These are phyloP conservation scores for Thielaviopsis euricoi DNA, from an alignment of 2,329 filamentous ascomycete genomes.

Conservation along the genomic window DNA sequence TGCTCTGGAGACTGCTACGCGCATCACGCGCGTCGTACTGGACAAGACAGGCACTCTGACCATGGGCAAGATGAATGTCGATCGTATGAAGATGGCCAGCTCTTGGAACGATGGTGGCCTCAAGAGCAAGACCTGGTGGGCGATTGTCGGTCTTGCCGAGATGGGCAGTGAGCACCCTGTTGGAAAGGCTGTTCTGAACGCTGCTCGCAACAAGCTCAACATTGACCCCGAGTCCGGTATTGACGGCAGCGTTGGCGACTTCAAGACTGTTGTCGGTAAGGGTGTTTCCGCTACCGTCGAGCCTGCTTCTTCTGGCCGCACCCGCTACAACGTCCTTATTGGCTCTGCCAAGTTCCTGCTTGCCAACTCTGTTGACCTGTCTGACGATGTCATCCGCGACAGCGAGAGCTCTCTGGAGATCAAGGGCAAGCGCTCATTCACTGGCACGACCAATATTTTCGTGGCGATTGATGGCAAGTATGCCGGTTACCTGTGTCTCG, in stretches of 20 bases:
- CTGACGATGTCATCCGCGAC: slow-evolving; percentile 44
- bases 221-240: slow-evolving; percentile 56
- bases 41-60: slow-evolving; percentile 96
- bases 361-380: slow-evolving; percentile 51
- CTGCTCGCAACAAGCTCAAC: slow-evolving; percentile 60
- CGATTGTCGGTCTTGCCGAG: slow-evolving; percentile 86
- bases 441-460: slow-evolving; percentile 81
- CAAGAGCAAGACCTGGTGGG: slow-evolving; percentile 75
- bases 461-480: slow-evolving; percentile 72
- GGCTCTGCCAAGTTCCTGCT: slow-evolving; percentile 68
- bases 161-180: slow-evolving; percentile 93
- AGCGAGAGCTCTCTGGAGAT: slow-evolving; percentile 31
- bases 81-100: slow-evolving; percentile 47
- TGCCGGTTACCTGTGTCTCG: slow-evolving; percentile 65
- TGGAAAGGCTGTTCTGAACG: slow-evolving; percentile 66
- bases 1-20: slow-evolving; percentile 77
- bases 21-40: slow-evolving; percentile 75
- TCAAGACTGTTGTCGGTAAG: slow-evolving; percentile 66
- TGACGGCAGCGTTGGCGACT: slow-evolving; percentile 72
- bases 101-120: slow-evolving; percentile 54
- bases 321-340: slow-evolving; percentile 62
- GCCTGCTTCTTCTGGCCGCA: slow-evolving; percentile 32
- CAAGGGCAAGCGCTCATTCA: slow-evolving; percentile 22
- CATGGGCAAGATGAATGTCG: slow-evolving; percentile 87
- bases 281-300: slow-evolving; percentile 74